These are phyloP conservation scores for Scleroderma citrinum DNA, from an alignment of 768 basidiomycete genomes.

Conservation along the genomic window DNA sequence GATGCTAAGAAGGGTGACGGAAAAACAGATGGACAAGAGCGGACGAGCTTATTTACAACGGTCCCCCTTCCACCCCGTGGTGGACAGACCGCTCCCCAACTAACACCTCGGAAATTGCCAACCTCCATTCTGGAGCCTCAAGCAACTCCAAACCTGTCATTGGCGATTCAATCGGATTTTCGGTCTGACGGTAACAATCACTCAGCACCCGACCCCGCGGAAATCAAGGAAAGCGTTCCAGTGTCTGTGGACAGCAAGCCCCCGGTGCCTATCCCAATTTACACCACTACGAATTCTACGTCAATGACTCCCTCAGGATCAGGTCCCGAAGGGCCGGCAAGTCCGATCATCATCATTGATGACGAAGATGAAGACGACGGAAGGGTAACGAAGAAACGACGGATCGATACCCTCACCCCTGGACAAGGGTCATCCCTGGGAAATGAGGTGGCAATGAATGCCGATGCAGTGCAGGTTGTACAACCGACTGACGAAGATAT, in stretches of 20 bases:
- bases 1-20: conserved; percentile 40
- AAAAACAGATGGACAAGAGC: conserved; percentile 29
- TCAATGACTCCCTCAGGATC: not conserved
- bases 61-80: conserved; percentile 31
- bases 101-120: not conserved
- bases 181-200: not conserved
- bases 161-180: conserved; percentile 10
- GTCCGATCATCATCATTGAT: conserved; percentile 54
- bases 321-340: conserved; percentile 27
- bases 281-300: conserved; percentile 1
- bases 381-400: conserved; percentile 52
- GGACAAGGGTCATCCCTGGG: not conserved
- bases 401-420: conserved; percentile 17
- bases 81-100: conserved; percentile 5
- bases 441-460: not conserved
- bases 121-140: not conserved
- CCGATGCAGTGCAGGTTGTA: conserved; percentile 1
- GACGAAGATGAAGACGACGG: conserved; percentile 51
- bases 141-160: not conserved
- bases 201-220: not conserved
- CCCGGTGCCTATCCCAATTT: conserved; percentile 31
- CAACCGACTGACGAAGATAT: conserved; percentile 23
- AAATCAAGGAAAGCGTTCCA: conserved; percentile 15
- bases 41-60: conserved; percentile 41
- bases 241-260: conserved; percentile 15